Evolutionary conservation across 2,329 filamentous ascomycete species (phyloP).

Genomic region (Nakataea oryzae): DNA sequence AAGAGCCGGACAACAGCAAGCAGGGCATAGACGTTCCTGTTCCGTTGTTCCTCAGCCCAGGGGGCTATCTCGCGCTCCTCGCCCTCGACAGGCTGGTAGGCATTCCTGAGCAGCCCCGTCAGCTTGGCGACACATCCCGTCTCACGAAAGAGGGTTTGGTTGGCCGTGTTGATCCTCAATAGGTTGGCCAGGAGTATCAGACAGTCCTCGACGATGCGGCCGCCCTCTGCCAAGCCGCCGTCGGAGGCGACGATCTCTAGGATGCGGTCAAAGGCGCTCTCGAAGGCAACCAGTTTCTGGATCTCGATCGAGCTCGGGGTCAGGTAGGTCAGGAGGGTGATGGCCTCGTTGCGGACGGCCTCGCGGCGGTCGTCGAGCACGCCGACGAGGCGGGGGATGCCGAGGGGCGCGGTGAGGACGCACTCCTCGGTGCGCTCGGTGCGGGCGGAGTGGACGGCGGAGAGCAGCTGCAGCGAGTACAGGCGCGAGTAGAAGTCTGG

Average conservation of each 20-base stretch:
- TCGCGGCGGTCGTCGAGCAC: constrained; percentile 79
- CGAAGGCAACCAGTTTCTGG: constrained; percentile 91
- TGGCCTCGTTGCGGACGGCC: constrained; percentile 76
- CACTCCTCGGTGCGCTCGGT: constrained; percentile 92
- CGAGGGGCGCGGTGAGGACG: constrained; percentile 78
- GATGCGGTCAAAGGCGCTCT: constrained; percentile 81
- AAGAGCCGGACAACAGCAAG: constrained; percentile 82
- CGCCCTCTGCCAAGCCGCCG: constrained; percentile 72
- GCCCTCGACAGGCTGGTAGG: constrained; percentile 37
- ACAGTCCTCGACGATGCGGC: constrained; percentile 84
- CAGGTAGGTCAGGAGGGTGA: constrained; percentile 78
- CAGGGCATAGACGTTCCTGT: constrained; percentile 87
- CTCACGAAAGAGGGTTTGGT: constrained; percentile 89
- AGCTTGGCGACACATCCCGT: constrained; percentile 71
- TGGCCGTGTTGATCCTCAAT: constrained; percentile 75
- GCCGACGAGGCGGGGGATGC: constrained; percentile 76
- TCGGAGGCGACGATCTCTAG: constrained; percentile 76
- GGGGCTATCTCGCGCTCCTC: constrained; percentile 51
- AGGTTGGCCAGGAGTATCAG: constrained; percentile 85
- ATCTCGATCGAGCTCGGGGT: constrained; percentile 81
- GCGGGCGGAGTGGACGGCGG: constrained; percentile 73
- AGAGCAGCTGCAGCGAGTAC: constrained; percentile 82
- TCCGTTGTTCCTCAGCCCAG: constrained; percentile 69
- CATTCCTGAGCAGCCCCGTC: constrained; percentile 54
- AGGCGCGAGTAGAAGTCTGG: constrained; percentile 83